These are phyloP conservation scores for Trametes coccinea DNA, from an alignment of 768 basidiomycete species.

Conservation along the genomic window DNA sequence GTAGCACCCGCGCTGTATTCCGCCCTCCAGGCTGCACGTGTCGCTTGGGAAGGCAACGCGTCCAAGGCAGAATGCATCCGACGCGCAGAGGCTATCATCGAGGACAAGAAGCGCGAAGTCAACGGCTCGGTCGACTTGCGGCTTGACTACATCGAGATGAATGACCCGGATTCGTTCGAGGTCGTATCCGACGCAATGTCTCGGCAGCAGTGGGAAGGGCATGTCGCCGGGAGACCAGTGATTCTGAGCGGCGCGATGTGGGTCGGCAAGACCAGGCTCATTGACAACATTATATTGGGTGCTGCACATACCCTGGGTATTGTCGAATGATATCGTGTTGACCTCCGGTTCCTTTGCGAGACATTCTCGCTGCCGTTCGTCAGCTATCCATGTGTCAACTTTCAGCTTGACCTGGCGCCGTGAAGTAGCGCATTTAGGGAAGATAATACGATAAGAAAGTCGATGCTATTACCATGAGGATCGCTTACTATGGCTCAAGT, in stretches of 20 bases:
- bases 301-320: slow-evolving; percentile 35
- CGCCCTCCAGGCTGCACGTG: slow-evolving; percentile 62
- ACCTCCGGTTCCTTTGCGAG: not conserved
- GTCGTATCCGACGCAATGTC: slow-evolving; percentile 43
- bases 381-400: too few species aligned
- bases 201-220: slow-evolving; percentile 30
- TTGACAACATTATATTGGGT: slow-evolving; percentile 88
- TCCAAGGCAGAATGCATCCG: slow-evolving; percentile 51
- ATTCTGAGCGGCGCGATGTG: slow-evolving; percentile 87
- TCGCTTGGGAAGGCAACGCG: slow-evolving; percentile 53
- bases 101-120: slow-evolving; percentile 21
- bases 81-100: slow-evolving; percentile 45
- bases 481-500: too few species aligned
- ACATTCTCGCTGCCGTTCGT: too few species aligned
- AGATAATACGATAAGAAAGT: too few species aligned
- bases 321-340: not conserved
- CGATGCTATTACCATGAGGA: too few species aligned
- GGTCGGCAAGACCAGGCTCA: slow-evolving; percentile 84
- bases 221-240: slow-evolving; percentile 40
- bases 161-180: slow-evolving; percentile 76
- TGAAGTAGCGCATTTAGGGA: not conserved
- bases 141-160: slow-evolving; percentile 88
- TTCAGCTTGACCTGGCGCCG: too few species aligned
- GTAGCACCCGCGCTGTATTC: slow-evolving; percentile 66
- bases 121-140: slow-evolving; percentile 47